phyloP scores from a whole-genome alignment of 78 protist genomes.

The Speleostelium caveatum region DNA sequence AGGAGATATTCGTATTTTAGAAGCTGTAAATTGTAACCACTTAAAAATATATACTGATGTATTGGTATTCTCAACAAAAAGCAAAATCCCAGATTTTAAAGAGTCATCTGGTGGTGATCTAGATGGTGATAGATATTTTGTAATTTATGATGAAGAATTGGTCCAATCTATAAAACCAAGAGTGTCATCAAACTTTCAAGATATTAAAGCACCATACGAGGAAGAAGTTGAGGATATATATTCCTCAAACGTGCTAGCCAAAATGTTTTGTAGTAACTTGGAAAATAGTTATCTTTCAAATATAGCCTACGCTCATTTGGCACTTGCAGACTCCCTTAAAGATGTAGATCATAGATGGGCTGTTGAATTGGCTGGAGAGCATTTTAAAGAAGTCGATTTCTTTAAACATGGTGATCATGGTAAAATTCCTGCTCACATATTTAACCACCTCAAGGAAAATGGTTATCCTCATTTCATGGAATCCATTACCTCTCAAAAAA shows the following conservation, averaged over 20 bases:
- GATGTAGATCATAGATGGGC: neutral
- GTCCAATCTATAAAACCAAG: neutral
- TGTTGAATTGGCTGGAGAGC: constrained; percentile 30
- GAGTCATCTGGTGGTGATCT: constrained; percentile 78
- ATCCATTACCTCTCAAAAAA: no score
- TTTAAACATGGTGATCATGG: constrained; percentile 65
- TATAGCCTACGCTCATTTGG: constrained; percentile 59
- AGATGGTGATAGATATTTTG: constrained; percentile 84
- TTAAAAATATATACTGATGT: constrained; percentile 20
- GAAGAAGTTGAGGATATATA: neutral
- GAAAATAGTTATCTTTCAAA: constrained; percentile 19
- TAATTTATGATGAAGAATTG: constrained; percentile 22
- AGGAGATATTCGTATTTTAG: constrained; percentile 70
- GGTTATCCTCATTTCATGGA: constrained; percentile 55
- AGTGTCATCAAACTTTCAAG: neutral
- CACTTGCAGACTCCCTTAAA: constrained; percentile 23
- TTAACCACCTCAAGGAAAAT: neutral
- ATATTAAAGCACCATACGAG: neutral
- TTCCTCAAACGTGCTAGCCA: neutral
- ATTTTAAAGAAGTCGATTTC: constrained; percentile 70
- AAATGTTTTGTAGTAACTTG: constrained; percentile 20
- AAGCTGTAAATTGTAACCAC: constrained; percentile 31
- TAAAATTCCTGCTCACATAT: constrained; percentile 19
- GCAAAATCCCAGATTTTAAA: constrained; percentile 63
- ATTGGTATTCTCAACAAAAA: constrained; percentile 48